Percentiles rank a stretch among this genome's conserved stretches.
Evolutionary conservation across 257 asterid species (phyloP).

Genomic region (Nicotiana sylvestris): DNA sequence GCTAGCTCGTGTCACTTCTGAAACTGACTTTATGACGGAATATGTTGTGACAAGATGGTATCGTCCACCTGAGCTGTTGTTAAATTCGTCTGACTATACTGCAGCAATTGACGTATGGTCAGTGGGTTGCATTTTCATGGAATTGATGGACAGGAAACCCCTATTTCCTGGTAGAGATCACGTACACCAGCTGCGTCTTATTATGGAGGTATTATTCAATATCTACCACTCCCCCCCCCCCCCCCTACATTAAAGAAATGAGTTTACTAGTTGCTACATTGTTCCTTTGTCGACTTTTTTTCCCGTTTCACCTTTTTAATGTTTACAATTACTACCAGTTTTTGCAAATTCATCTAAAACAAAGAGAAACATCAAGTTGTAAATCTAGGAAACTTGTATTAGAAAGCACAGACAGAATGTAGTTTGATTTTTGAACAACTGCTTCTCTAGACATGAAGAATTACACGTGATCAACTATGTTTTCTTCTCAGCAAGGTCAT

Average conservation of each 20-base stretch:
- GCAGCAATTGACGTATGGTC: slow-evolving; percentile 20
- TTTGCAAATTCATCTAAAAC: background rate
- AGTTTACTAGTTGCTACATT: background rate
- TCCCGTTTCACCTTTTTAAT: background rate
- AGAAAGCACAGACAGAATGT: background rate
- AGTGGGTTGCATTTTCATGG: slow-evolving; percentile 22
- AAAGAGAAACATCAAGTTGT: background rate
- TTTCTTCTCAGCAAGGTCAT: background rate
- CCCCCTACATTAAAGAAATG: background rate
- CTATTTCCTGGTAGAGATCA: slow-evolving; percentile 20
- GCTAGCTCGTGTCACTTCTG: slow-evolving; percentile 18
- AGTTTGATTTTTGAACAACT: background rate
- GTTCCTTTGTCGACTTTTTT: background rate
- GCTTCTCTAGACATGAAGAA: background rate
- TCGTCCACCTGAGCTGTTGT: slow-evolving; percentile 21
- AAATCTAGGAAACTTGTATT: background rate
- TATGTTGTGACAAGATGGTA: slow-evolving; percentile 16
- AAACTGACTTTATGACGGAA: slow-evolving; percentile 11
- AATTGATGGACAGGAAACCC: slow-evolving; percentile 14
- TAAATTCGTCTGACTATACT: slow-evolving; percentile 14
- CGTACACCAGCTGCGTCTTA: slow-evolving; percentile 17
- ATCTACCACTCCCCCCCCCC: background rate
- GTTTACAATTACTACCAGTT: background rate
- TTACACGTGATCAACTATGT: background rate
- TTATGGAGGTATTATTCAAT: slow-evolving; percentile 16